These are phyloP conservation scores for Phytophthora ramorum DNA, from an alignment of 352 stramenopile species.

Conservation along the genomic window DNA sequence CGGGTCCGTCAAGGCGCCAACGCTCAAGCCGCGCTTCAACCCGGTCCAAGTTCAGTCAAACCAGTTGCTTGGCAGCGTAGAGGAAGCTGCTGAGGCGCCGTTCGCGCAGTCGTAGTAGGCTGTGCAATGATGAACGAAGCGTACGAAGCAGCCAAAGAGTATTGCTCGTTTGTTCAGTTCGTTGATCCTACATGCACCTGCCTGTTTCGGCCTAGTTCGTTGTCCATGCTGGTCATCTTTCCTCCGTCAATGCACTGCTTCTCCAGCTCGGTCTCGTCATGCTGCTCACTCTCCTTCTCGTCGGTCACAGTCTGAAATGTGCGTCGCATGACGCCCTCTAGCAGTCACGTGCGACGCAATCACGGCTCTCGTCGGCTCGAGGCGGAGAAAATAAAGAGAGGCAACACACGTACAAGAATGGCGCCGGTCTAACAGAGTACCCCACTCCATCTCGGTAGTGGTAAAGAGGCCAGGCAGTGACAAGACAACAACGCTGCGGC, in stretches of 20 bases:
- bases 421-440: constrained; percentile 5
- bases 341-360: constrained; percentile 7
- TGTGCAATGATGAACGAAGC: not conserved
- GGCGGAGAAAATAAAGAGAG: constrained; percentile 24
- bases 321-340: constrained; percentile 4
- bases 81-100: constrained; percentile 60
- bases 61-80: constrained; percentile 55
- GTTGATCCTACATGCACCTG: constrained; percentile 13
- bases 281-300: constrained; percentile 4
- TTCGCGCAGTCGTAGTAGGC: constrained; percentile 33
- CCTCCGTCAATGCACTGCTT: constrained; percentile 20
- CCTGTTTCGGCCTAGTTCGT: constrained; percentile 14
- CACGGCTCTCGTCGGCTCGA: constrained; percentile 8
- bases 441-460: constrained; percentile 10
- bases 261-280: constrained; percentile 18
- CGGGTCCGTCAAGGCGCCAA: constrained; percentile 23
- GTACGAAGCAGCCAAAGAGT: constrained; percentile 2
- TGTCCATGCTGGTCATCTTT: constrained; percentile 8
- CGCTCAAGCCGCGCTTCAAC: constrained; percentile 61
- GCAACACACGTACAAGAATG: constrained; percentile 19
- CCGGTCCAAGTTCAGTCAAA: constrained; percentile 68
- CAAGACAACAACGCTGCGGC: constrained; percentile 20
- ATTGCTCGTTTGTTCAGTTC: constrained; percentile 20
- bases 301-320: constrained; percentile 12
- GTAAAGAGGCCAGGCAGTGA: constrained; percentile 10